Evolutionary conservation across 306 rosid species (phyloP).

Genomic region (Cicer bijugum): DNA sequence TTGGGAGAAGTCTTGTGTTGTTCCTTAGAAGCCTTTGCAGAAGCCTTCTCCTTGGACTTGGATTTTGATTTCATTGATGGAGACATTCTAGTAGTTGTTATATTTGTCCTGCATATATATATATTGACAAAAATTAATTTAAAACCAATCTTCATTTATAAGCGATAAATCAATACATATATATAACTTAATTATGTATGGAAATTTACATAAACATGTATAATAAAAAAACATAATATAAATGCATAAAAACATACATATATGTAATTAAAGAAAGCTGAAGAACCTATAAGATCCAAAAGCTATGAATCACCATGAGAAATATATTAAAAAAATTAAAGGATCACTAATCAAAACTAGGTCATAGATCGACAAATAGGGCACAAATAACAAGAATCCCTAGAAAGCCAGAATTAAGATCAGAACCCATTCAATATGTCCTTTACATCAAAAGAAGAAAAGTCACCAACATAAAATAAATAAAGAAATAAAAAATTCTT

Average conservation of each 20-base stretch:
- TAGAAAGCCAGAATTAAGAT: conserved; percentile 14
- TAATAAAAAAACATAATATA: too few species aligned
- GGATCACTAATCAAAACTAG: conserved; percentile 5
- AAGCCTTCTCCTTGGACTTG: conserved; percentile 61
- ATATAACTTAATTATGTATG: background rate
- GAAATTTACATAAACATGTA: background rate
- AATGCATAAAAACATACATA: background rate
- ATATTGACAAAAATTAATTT: background rate
- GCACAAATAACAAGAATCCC: conserved; percentile 26
- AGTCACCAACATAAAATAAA: conserved; percentile 16
- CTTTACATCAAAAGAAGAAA: background rate
- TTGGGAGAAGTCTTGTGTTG: conserved; percentile 58
- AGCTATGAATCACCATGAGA: conserved; percentile 21
- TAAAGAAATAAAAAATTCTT: background rate
- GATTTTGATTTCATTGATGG: conserved; percentile 74
- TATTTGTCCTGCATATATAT: conserved; percentile 34
- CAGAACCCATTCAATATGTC: background rate
- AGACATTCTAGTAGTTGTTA: conserved; percentile 62
- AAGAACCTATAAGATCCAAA: conserved; percentile 27
- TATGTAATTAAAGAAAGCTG: background rate
- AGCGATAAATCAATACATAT: background rate
- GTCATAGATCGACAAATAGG: conserved; percentile 19
- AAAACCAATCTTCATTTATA: conserved; percentile 25
- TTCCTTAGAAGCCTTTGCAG: conserved; percentile 58
- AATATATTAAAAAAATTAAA: background rate